A percentile compares a stretch with the other conserved stretches of the same genome.
phyloP scores from a whole-genome alignment of 2,329 filamentous ascomycete species.

The Elsinoe perseae region DNA sequence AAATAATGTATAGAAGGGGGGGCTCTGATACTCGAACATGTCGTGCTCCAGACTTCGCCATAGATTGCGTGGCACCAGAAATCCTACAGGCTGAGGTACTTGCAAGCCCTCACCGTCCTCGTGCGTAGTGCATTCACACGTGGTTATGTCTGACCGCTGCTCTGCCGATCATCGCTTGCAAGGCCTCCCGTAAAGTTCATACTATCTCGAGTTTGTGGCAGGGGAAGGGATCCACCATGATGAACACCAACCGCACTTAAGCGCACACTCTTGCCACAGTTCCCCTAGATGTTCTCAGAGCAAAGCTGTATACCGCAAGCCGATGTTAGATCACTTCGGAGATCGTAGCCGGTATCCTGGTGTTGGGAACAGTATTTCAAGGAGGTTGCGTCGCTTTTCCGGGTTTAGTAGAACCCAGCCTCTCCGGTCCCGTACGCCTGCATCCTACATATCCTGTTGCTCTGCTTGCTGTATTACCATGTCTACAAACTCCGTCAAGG shows the following conservation, averaged over 20 bases:
- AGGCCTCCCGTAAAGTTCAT: not conserved
- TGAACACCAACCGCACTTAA: not conserved
- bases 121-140: not conserved
- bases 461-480: not conserved
- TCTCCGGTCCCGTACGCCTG: too few relatives aligned
- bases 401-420: too few relatives aligned
- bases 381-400: not conserved
- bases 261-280: not conserved
- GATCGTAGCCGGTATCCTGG: not conserved
- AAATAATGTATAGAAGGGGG: too few relatives aligned
- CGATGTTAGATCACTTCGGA: not conserved
- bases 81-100: not conserved
- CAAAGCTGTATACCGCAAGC: not conserved
- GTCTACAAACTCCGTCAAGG: not conserved
- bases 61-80: not conserved
- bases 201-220: not conserved
- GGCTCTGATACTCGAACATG: too few relatives aligned
- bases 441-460: not conserved
- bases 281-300: not conserved
- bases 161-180: not conserved
- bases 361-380: not conserved
- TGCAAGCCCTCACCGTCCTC: not conserved
- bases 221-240: not conserved
- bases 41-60: not conserved
- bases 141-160: not conserved